Percentiles rank a stretch among this genome's conserved stretches.
Evolutionary conservation across 306 rosid species (phyloP).

Genomic region (Lupinus albus): DNA sequence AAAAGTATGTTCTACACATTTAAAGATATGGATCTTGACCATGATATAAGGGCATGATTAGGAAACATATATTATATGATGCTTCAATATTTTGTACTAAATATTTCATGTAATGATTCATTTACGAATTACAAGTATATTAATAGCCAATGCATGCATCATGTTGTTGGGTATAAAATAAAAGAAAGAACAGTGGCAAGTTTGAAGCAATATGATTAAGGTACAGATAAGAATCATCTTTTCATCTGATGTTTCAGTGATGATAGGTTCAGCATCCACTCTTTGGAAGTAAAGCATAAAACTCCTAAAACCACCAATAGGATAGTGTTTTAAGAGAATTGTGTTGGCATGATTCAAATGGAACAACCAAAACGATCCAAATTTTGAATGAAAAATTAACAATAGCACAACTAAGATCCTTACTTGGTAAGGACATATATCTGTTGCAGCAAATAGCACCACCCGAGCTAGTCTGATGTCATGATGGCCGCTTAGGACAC

Average conservation of each 20-base stretch:
- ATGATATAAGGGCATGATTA: background rate
- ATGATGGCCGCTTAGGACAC: background rate
- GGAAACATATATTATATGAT: background rate
- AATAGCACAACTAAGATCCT: background rate
- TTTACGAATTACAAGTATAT: background rate
- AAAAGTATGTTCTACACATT: background rate
- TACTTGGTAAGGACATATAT: constrained; percentile 23
- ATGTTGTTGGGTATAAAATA: background rate
- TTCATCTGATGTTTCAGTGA: background rate
- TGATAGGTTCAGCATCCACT: background rate
- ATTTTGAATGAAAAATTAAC: background rate
- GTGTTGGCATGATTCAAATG: background rate
- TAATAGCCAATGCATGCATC: background rate
- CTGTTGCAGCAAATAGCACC: constrained; percentile 1
- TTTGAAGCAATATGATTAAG: background rate
- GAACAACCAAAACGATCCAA: background rate
- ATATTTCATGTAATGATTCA: background rate
- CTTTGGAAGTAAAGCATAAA: background rate
- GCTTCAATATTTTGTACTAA: background rate
- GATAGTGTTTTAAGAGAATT: background rate
- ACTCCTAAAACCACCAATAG: background rate
- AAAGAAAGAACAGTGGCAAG: background rate
- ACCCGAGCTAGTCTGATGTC: constrained; percentile 25
- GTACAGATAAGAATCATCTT: background rate
- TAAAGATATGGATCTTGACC: background rate